phyloP scores from a whole-genome alignment of 2,329 filamentous ascomycete genomes.

The Sarocladium kiliense region DNA sequence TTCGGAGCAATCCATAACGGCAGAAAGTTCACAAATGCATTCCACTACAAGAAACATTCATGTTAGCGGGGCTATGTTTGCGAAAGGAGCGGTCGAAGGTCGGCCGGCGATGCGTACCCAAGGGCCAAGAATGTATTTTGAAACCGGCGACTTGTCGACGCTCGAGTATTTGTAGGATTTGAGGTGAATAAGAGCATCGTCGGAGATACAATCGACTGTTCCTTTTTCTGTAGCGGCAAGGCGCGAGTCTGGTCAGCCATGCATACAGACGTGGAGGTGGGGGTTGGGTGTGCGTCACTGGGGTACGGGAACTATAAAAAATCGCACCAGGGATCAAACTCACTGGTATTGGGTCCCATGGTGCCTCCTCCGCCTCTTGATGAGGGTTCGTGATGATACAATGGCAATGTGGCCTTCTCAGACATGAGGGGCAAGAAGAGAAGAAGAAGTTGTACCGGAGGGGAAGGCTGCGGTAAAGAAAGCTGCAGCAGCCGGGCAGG shows the following conservation, averaged over 20 bases:
- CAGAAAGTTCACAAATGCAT: slow-evolving; percentile 85
- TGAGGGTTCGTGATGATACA: slow-evolving; percentile 2
- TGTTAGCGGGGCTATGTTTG: slow-evolving; percentile 10
- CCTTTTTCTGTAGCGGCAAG: slow-evolving; percentile 34
- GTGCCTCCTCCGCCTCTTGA: neutral
- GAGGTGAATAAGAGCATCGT: slow-evolving; percentile 85
- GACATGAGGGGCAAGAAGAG: slow-evolving; percentile 8
- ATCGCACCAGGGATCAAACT: neutral
- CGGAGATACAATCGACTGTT: slow-evolving; percentile 71
- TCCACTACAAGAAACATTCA: slow-evolving; percentile 63
- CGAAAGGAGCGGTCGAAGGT: neutral
- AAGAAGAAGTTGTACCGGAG: neutral
- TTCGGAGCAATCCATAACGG: slow-evolving; percentile 97
- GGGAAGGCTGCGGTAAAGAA: slow-evolving; percentile 7
- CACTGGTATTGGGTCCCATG: slow-evolving; percentile 4
- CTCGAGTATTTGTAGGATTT: slow-evolving; percentile 96
- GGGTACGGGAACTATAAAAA: neutral
- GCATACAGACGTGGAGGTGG: too few relatives aligned
- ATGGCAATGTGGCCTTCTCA: slow-evolving; percentile 2
- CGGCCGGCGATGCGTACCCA: slow-evolving; percentile 62
- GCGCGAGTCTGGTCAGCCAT: too few relatives aligned
- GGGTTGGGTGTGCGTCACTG: neutral
- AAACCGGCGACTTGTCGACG: slow-evolving; percentile 92
- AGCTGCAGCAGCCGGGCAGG: neutral
- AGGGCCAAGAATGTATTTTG: slow-evolving; percentile 87